phyloP scores from a whole-genome alignment of 225 moss, liverwort and hornwort genomes.

The Bryum argenteum region DNA sequence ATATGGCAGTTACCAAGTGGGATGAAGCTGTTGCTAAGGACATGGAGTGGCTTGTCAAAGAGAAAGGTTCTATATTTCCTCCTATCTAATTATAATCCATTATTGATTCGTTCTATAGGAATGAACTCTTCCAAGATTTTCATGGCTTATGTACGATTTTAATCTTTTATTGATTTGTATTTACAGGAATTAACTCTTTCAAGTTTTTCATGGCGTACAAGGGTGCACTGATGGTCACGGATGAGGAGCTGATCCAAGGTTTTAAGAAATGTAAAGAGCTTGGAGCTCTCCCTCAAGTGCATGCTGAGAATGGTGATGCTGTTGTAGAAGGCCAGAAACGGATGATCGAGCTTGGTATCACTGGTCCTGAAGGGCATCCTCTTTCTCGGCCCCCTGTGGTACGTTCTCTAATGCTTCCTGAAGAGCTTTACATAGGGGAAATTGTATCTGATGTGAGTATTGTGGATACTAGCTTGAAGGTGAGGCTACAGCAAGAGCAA shows the following conservation, averaged over 20 bases:
- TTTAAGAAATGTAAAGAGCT: constrained; percentile 92
- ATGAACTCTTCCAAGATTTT: constrained; percentile 93
- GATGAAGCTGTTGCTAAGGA: constrained; percentile 76
- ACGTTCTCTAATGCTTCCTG: constrained; percentile 22
- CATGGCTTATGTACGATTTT: not conserved
- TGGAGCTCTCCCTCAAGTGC: constrained; percentile 91
- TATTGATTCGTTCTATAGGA: constrained; percentile 38
- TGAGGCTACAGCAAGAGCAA: constrained; percentile 92
- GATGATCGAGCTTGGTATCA: constrained; percentile 82
- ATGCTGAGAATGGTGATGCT: constrained; percentile 98
- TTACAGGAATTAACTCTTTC: constrained; percentile 92
- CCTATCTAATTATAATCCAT: no score
- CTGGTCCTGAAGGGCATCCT: constrained; percentile 92
- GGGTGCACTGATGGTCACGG: constrained; percentile 86
- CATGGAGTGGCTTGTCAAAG: constrained; percentile 86
- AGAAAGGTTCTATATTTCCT: constrained; percentile 55
- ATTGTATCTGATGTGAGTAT: constrained; percentile 4
- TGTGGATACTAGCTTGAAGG: constrained; percentile 78
- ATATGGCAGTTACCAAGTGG: constrained; percentile 95
- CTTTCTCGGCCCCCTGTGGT: constrained; percentile 95
- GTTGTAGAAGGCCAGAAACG: constrained; percentile 87
- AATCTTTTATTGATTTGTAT: not conserved
- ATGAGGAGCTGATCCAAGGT: constrained; percentile 87
- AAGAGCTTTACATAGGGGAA: not conserved
- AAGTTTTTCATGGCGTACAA: constrained; percentile 99